phyloP scores from a whole-genome alignment of 2,329 filamentous ascomycete species.

The Aspergillus ochraceoroseus region DNA sequence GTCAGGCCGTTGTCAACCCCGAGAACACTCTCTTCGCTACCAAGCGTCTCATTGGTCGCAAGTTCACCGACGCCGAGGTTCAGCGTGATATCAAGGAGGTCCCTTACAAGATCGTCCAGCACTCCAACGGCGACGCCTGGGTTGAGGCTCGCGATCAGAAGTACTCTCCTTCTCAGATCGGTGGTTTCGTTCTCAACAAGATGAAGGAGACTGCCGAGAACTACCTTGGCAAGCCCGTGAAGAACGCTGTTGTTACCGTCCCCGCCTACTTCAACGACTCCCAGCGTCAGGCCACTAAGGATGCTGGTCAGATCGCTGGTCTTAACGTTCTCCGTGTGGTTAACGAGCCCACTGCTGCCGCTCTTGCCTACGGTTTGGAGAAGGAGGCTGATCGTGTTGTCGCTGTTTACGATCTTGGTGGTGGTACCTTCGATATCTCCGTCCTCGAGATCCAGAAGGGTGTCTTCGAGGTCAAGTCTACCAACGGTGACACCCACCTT shows the following conservation, averaged over 20 bases:
- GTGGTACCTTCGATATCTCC: slow-evolving; percentile 99
- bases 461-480: slow-evolving; percentile 98
- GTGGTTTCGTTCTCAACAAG: slow-evolving; percentile 93
- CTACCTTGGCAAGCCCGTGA: slow-evolving; percentile 82
- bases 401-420: slow-evolving; percentile 95
- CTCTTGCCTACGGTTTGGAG: slow-evolving; percentile 91
- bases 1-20: slow-evolving; percentile 95
- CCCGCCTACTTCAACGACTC: slow-evolving; percentile 99
- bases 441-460: slow-evolving; percentile 95
- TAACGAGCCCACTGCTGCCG: slow-evolving; percentile 95
- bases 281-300: slow-evolving; percentile 96
- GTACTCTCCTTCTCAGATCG: slow-evolving; percentile 97
- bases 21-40: slow-evolving; percentile 98
- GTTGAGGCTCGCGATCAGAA: slow-evolving; percentile 88
- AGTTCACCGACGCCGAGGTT: slow-evolving; percentile 89
- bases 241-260: slow-evolving; percentile 95
- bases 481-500: slow-evolving; percentile 96
- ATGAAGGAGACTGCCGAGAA: slow-evolving; percentile 99
- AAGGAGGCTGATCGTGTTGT: slow-evolving; percentile 87
- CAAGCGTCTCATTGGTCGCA: slow-evolving; percentile 97
- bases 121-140: slow-evolving; percentile 95
- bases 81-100: slow-evolving; percentile 97
- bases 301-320: slow-evolving; percentile 92
- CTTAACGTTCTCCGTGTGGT: slow-evolving; percentile 96
- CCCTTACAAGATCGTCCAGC: slow-evolving; percentile 97